phyloP scores from a whole-genome alignment of 768 basidiomycete genomes.

The Hygrocybe coccinea region DNA sequence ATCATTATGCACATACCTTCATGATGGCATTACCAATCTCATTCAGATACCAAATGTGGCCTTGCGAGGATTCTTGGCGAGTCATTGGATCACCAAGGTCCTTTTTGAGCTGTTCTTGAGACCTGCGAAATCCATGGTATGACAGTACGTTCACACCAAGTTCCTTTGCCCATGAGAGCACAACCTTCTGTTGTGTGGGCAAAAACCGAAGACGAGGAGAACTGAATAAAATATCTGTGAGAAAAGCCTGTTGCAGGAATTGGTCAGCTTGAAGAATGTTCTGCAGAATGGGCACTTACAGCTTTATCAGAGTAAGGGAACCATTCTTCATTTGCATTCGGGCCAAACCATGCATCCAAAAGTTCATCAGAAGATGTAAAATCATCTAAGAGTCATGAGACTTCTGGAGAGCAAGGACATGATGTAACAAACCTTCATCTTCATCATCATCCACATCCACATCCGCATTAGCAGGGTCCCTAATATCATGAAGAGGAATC shows the following conservation, averaged over 20 bases:
- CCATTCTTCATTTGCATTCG: background rate
- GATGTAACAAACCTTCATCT: background rate
- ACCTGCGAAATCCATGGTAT: slow-evolving; percentile 19
- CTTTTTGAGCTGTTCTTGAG: slow-evolving; percentile 11
- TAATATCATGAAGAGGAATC: background rate
- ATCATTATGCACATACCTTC: background rate
- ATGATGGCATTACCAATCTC: background rate
- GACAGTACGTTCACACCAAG: slow-evolving; percentile 27
- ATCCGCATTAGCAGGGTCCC: background rate
- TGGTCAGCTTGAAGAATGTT: background rate
- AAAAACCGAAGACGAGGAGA: slow-evolving; percentile 29
- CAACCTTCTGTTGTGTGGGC: slow-evolving; percentile 21
- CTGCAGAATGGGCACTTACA: background rate
- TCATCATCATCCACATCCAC: background rate
- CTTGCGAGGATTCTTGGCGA: slow-evolving; percentile 14
- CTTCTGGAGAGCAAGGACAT: background rate
- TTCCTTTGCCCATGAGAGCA: slow-evolving; percentile 25
- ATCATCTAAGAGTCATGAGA: background rate
- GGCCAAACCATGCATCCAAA: background rate
- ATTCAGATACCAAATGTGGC: slow-evolving; percentile 27
- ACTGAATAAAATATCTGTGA: slow-evolving; percentile 29
- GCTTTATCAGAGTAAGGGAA: background rate
- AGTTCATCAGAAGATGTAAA: background rate
- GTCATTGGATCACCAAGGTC: slow-evolving; percentile 21
- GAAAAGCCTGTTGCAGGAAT: slow-evolving; percentile 18